phyloP scores from a whole-genome alignment of 2,329 filamentous ascomycete species.

The Davidsoniella virescens region DNA sequence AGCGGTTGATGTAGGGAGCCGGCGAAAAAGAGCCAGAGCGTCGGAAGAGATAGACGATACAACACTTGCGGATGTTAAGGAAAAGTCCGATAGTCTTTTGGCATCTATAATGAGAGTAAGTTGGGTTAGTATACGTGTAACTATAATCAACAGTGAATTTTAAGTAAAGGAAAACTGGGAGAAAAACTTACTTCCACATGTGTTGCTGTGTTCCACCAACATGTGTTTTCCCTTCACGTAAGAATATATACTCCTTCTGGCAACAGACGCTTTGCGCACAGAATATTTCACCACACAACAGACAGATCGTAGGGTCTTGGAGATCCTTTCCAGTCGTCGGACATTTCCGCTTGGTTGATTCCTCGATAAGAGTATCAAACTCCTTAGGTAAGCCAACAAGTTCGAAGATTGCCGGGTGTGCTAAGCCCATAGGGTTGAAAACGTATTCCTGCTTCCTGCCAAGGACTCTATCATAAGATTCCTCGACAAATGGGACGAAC shows the following conservation, averaged over 20 bases:
- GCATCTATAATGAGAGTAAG: constrained; percentile 39
- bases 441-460: constrained; percentile 1
- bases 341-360: constrained; percentile 68
- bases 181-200: constrained; percentile 53
- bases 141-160: neutral
- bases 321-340: constrained; percentile 84
- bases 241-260: constrained; percentile 41
- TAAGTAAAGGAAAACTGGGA: neutral
- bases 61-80: constrained; percentile 93
- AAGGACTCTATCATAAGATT: neutral
- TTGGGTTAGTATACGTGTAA: constrained; percentile 7
- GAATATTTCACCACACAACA: constrained; percentile 94
- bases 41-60: constrained; percentile 72
- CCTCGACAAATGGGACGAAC: too few relatives aligned
- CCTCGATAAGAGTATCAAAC: constrained; percentile 83
- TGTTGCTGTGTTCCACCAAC: constrained; percentile 85
- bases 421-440: constrained; percentile 30
- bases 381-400: constrained; percentile 82
- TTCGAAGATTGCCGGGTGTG: constrained; percentile 87
- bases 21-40: constrained; percentile 67
- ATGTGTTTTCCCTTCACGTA: constrained; percentile 26
- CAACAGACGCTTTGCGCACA: constrained; percentile 92
- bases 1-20: constrained; percentile 88
- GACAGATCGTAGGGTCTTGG: constrained; percentile 75
- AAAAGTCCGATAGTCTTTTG: constrained; percentile 83